Percentiles rank a stretch among this genome's conserved stretches.
Evolutionary conservation across 2,329 filamentous ascomycete genomes (phyloP).

Genomic region (Arthrobotrys sinensis): DNA sequence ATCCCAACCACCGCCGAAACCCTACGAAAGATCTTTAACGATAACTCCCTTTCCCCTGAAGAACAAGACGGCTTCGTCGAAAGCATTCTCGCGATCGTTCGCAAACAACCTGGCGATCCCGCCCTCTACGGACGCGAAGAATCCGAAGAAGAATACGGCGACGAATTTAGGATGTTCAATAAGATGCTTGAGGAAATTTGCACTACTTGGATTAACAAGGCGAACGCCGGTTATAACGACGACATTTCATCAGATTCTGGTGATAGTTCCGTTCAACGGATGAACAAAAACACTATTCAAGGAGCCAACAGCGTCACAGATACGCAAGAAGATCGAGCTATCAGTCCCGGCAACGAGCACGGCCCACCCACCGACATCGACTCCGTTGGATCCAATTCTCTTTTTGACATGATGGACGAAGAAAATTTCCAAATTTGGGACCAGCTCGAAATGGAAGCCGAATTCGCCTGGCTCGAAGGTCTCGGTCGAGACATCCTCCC

Average conservation of each 20-base stretch:
- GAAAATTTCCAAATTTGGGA: conserved; percentile 1
- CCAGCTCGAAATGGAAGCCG: not conserved
- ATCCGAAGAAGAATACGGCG: not conserved
- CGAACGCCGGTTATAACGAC: too few species aligned
- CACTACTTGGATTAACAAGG: too few species aligned
- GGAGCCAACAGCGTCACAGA: too few species aligned
- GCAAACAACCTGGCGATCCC: not conserved
- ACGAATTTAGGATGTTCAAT: too few species aligned
- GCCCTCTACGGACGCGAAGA: not conserved
- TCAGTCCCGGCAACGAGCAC: too few species aligned
- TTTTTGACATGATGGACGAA: not conserved
- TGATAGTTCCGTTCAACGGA: too few species aligned
- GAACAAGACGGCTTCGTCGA: conserved; percentile 3
- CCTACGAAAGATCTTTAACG: not conserved
- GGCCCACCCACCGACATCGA: not conserved
- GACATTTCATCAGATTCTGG: too few species aligned
- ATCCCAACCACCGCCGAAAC: not conserved
- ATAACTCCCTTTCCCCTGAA: conserved; percentile 9
- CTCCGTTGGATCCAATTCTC: not conserved
- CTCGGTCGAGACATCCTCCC: conserved; percentile 1
- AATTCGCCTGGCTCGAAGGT: not conserved
- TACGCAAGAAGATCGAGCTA: not conserved
- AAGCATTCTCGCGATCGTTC: conserved; percentile 1
- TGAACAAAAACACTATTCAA: too few species aligned
- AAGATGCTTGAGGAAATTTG: too few species aligned